Evolutionary conservation across 2,329 filamentous ascomycete genomes (phyloP), one percentile per base, ranked within the genome.

Genomic region (Drechslerella coelobrocha): DNA sequence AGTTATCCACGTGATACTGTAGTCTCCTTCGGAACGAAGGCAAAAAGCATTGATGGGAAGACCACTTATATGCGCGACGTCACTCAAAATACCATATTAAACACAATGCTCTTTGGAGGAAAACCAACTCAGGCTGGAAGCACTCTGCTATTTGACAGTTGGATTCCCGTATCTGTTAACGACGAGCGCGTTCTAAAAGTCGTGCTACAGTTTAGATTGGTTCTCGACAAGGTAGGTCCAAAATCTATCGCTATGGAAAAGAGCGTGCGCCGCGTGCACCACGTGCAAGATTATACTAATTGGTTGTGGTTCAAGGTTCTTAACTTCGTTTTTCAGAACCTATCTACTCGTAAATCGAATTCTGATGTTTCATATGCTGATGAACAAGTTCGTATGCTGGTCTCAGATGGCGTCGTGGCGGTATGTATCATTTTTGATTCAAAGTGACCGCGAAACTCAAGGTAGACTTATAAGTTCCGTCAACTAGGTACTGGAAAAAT

Each of bases 61-160:
- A 72, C 72, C 8, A 72, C 74, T 21, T 72, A 75, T 29, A 72
- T 76, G 39, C 73, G 75, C 43, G 72, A 73, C 54, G 73, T 73
- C 45, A 76, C 75, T 2, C 72, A 75, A 52, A 74, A 68, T 43
- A 73, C 73, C 7, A 56, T 72, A 1, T 53, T 76, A 10, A 69
- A 73, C 10, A 57, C 74, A 19, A 69, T 74, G 41, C 47, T 76
- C 12, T 76, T 76, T 26, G 75, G 75, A 29, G 75, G 75, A 24
- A 71, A 65, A 17, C 62, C 75, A 21, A 68, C 61, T 6, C 54
- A 54, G 2, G 24, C 37, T 26, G 61, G 55, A 41, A 73, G 60
- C 37, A 68, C 48, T 4, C 24, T 76, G 5, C 68, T 75, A 53
- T 74, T 76, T 27, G 75, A 76, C 43, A 61, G 66, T 45, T 76